Conservation (phyloP, 2,329 filamentous ascomycete species). For the Teratosphaeria gauchensis region DNA sequence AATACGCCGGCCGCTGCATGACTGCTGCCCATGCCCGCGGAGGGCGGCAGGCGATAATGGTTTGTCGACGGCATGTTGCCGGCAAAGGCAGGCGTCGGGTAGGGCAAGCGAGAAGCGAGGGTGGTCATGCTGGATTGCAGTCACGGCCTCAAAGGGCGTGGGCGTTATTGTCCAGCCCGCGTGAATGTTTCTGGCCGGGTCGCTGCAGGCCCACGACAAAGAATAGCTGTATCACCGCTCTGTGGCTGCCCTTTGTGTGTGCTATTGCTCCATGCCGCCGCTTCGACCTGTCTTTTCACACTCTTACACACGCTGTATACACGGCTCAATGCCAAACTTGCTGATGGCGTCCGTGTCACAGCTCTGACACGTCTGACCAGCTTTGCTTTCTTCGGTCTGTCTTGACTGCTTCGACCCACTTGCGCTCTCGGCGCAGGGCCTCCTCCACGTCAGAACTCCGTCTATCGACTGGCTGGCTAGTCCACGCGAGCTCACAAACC, state of each 20-base stretch:
- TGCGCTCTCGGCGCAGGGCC: background rate
- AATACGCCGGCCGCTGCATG: constrained; percentile 45
- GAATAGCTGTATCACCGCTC: background rate
- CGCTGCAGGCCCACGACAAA: background rate
- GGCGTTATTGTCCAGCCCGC: background rate
- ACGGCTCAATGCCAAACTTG: background rate
- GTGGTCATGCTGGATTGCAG: constrained; percentile 52
- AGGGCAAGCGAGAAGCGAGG: constrained; percentile 66
- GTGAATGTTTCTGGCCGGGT: background rate
- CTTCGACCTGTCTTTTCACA: background rate
- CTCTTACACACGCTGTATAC: background rate
- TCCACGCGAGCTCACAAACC: background rate
- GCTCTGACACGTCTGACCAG: background rate
- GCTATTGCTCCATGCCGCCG: background rate
- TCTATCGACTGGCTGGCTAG: background rate
- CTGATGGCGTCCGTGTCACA: background rate
- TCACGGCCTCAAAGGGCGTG: background rate
- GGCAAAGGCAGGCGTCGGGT: constrained; percentile 41
- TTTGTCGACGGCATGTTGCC: constrained; percentile 13
- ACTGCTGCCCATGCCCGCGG: constrained; percentile 10
- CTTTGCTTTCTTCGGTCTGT: background rate
- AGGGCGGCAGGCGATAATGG: constrained; percentile 18
- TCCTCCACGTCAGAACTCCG: background rate
- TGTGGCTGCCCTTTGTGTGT: background rate
- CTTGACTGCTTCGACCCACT: background rate